Conservation (phyloP, 805 yeast species). For the Lipomyces yamanashiensis region DNA sequence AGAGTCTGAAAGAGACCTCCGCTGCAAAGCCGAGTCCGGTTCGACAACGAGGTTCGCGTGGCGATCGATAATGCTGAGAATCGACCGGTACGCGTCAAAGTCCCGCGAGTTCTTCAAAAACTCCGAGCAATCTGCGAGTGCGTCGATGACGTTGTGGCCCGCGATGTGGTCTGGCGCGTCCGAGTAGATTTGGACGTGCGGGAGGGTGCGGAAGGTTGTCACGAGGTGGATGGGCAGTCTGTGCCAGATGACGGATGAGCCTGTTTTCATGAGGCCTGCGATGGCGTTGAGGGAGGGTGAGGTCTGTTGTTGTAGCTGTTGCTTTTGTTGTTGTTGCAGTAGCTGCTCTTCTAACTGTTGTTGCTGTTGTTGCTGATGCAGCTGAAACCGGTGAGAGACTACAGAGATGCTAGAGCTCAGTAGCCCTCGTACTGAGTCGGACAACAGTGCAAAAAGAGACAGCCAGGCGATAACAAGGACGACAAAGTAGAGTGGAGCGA, state of each 20-base stretch:
- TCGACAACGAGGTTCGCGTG: conserved; percentile 9
- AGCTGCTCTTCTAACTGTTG: too few species aligned
- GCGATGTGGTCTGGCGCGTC: conserved; percentile 43
- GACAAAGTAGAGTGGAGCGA: not conserved
- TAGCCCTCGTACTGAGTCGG: not conserved
- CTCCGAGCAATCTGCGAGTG: conserved; percentile 35
- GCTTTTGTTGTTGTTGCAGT: not conserved
- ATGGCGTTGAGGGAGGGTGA: conserved; percentile 4
- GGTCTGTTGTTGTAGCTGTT: not conserved
- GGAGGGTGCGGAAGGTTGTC: conserved; percentile 43
- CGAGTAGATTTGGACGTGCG: conserved; percentile 45
- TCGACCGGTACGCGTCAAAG: conserved; percentile 38
- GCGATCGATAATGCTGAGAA: not conserved
- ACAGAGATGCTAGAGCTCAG: not conserved
- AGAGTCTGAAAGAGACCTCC: not conserved
- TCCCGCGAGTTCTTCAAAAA: conserved; percentile 18
- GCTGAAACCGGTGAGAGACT: not conserved
- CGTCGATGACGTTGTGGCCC: conserved; percentile 44
- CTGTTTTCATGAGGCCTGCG: conserved; percentile 44
- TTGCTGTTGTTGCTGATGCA: too few species aligned
- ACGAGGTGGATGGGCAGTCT: conserved; percentile 46
- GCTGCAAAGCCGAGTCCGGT: not conserved
- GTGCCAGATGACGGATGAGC: conserved; percentile 44
- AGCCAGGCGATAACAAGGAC: conserved; percentile 4
- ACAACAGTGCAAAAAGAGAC: not conserved